phyloP scores from a whole-genome alignment of 768 basidiomycete genomes.

The Serendipita indica region DNA sequence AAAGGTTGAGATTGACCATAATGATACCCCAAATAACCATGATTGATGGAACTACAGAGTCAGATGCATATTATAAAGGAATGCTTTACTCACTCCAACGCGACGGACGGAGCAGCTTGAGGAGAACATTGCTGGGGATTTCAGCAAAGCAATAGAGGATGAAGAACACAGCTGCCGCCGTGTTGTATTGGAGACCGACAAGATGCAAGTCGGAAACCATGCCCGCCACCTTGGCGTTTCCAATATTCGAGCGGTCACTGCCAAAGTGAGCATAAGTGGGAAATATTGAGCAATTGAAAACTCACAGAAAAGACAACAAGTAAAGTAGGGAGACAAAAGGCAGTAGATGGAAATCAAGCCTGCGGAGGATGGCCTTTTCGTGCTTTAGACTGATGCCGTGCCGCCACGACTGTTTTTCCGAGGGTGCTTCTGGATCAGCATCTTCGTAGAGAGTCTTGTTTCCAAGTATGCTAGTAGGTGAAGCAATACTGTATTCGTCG shows the following conservation, averaged over 20 bases:
- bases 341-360: constrained; percentile 50
- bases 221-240: constrained; percentile 49
- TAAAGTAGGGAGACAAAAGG: constrained; percentile 67
- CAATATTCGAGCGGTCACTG: constrained; percentile 42
- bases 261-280: neutral
- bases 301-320: constrained; percentile 49
- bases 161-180: constrained; percentile 62
- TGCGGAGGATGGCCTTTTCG: constrained; percentile 39
- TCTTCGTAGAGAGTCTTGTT: no score
- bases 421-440: no score
- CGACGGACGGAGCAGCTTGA: constrained; percentile 5
- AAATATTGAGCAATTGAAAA: neutral
- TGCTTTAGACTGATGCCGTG: constrained; percentile 17
- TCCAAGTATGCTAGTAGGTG: no score
- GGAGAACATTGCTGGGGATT: constrained; percentile 18
- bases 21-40: constrained; percentile 5
- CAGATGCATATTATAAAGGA: neutral
- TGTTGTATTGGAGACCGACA: constrained; percentile 47
- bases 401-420: no score
- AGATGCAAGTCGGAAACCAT: constrained; percentile 43
- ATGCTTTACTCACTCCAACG: neutral
- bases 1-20: no score
- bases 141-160: constrained; percentile 39
- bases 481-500: no score
- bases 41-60: neutral